phyloP scores from a whole-genome alignment of 345 rosid genomes.

The Salix udensis region DNA sequence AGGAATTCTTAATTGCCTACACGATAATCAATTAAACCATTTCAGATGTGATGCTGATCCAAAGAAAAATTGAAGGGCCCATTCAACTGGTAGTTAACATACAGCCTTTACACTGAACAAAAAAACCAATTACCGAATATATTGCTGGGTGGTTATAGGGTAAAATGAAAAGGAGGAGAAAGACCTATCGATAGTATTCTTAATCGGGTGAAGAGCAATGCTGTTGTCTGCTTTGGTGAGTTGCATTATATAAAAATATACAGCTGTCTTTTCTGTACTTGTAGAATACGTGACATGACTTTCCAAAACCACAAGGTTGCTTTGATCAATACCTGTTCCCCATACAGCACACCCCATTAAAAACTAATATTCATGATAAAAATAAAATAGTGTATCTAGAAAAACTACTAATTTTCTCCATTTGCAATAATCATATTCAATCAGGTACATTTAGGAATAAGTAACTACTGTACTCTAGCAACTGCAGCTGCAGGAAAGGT shows the following conservation, averaged over 20 bases:
- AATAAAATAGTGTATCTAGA: background rate
- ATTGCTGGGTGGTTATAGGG: background rate
- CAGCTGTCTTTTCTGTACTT: constrained; percentile 26
- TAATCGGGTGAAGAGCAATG: constrained; percentile 1
- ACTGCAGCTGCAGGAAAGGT: background rate
- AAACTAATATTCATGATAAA: background rate
- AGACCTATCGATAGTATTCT: constrained; percentile 24
- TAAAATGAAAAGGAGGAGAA: background rate
- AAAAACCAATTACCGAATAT: background rate
- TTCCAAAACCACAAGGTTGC: constrained; percentile 24
- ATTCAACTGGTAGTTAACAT: background rate
- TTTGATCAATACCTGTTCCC: constrained; percentile 20
- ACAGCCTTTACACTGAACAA: background rate
- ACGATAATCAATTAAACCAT: background rate
- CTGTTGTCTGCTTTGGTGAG: constrained; percentile 12
- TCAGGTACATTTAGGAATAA: background rate
- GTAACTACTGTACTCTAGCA: background rate
- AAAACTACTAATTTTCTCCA: background rate
- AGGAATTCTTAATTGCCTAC: background rate
- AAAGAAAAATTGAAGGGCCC: background rate
- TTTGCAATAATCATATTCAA: background rate
- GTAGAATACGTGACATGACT: constrained; percentile 18
- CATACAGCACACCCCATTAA: background rate
- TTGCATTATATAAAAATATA: constrained; percentile 30
- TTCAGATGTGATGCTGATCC: background rate